These are phyloP conservation scores for Rhizophora apiculata DNA, from an alignment of 345 rosid genomes.

Conservation along the genomic window DNA sequence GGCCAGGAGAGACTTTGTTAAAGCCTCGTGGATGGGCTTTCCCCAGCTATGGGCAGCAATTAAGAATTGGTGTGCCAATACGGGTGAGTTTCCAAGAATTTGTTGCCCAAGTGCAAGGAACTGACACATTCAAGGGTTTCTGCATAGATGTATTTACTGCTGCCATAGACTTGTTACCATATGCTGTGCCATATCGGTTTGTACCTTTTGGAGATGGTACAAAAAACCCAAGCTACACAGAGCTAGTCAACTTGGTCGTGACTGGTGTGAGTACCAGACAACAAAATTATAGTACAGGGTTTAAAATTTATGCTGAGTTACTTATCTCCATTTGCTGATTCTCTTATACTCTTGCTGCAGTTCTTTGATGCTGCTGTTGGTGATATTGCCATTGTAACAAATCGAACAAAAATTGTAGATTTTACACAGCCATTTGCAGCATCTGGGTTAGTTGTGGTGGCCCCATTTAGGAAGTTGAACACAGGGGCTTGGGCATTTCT, in stretches of 20 bases:
- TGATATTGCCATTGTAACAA: constrained; percentile 82
- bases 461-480: constrained; percentile 66
- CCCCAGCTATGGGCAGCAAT: constrained; percentile 77
- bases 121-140: constrained; percentile 69
- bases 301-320: constrained; percentile 2
- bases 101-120: constrained; percentile 62
- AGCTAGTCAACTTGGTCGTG: constrained; percentile 61
- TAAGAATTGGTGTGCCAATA: constrained; percentile 78
- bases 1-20: constrained; percentile 84
- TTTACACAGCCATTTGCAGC: constrained; percentile 88
- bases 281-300: constrained; percentile 2
- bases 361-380: constrained; percentile 84
- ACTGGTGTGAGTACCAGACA: constrained; percentile 64
- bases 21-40: constrained; percentile 97
- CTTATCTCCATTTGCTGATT: constrained; percentile 16
- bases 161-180: constrained; percentile 76
- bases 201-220: constrained; percentile 69
- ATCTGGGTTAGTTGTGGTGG: constrained; percentile 90
- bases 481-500: constrained; percentile 96
- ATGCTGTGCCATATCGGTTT: constrained; percentile 72
- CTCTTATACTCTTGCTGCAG: constrained; percentile 36
- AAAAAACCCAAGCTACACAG: constrained; percentile 74
- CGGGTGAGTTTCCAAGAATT: constrained; percentile 74
- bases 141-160: constrained; percentile 88
- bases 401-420: constrained; percentile 80